Conservation (phyloP, 1,284 basidiomycete species). For the Agaricales sp. region DNA sequence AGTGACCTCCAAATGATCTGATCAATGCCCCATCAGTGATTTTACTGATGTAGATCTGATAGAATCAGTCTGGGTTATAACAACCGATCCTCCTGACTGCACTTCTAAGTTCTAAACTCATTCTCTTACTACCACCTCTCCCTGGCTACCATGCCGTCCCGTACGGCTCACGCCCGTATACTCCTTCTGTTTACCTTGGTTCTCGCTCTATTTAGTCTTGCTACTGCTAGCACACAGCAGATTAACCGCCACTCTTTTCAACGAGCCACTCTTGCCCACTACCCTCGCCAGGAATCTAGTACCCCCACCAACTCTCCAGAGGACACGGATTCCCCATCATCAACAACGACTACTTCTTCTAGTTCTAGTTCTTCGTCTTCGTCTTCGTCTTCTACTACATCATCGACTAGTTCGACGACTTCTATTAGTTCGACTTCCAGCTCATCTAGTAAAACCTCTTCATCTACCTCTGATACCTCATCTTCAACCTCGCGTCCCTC, state of each 20-base stretch:
- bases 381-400: neutral
- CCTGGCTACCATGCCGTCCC: neutral
- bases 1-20: neutral
- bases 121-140: neutral
- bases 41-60: too few relatives aligned
- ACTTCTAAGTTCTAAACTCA: too few relatives aligned
- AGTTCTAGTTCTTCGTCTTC: neutral
- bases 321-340: constrained; percentile 7
- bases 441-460: neutral
- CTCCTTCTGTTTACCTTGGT: neutral
- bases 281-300: too few relatives aligned
- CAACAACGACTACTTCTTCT: constrained; percentile 8
- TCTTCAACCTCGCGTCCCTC: too few relatives aligned
- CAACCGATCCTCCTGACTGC: too few relatives aligned
- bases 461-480: neutral
- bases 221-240: constrained; percentile 1
- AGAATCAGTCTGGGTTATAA: too few relatives aligned
- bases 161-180: neutral
- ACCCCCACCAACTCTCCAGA: too few relatives aligned
- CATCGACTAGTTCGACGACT: neutral
- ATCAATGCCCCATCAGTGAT: neutral
- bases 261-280: too few relatives aligned
- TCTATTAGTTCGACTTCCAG: constrained; percentile 7
- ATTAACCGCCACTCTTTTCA: neutral
- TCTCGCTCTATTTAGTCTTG: constrained; percentile 4